Evolutionary conservation across 2,329 filamentous ascomycete genomes (phyloP).

Genomic region (Calonectria montana): DNA sequence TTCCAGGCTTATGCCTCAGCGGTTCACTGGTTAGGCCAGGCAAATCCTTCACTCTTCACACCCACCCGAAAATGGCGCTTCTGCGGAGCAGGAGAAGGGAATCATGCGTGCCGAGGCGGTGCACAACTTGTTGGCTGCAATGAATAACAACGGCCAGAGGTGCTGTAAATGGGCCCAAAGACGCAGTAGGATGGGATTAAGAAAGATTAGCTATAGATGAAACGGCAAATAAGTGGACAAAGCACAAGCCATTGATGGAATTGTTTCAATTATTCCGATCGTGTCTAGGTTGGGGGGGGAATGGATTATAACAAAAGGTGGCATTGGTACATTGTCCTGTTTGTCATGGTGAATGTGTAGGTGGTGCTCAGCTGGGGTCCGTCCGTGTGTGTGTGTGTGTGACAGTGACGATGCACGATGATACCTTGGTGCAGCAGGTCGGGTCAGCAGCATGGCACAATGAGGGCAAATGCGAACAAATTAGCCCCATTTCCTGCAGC

Average conservation of each 20-base stretch:
- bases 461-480: conserved; percentile 32
- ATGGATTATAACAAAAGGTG: too few relatives aligned
- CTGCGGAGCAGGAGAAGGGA: not conserved
- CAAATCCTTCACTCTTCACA: not conserved
- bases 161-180: not conserved
- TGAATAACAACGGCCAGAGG: not conserved
- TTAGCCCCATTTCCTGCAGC: conserved; percentile 39
- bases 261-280: too few relatives aligned
- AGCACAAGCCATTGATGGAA: not conserved
- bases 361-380: not conserved
- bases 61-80: not conserved
- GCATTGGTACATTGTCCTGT: not conserved
- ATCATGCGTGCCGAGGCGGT: conserved; percentile 1
- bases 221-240: not conserved
- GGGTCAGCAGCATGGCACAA: conserved; percentile 9
- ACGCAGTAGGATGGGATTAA: conserved; percentile 8
- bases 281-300: too few relatives aligned
- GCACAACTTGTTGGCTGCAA: not conserved
- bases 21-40: not conserved
- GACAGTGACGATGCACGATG: not conserved
- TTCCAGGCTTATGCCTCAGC: not conserved
- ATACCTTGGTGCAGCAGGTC: conserved; percentile 6
- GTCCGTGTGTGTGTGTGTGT: too few relatives aligned
- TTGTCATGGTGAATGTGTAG: not conserved
- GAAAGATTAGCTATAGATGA: not conserved